A percentile compares a stretch with the other conserved stretches of the same genome.
These are phyloP conservation scores for Trichoderma polysporum DNA, from an alignment of 2,329 filamentous ascomycete genomes.

Conservation along the genomic window DNA sequence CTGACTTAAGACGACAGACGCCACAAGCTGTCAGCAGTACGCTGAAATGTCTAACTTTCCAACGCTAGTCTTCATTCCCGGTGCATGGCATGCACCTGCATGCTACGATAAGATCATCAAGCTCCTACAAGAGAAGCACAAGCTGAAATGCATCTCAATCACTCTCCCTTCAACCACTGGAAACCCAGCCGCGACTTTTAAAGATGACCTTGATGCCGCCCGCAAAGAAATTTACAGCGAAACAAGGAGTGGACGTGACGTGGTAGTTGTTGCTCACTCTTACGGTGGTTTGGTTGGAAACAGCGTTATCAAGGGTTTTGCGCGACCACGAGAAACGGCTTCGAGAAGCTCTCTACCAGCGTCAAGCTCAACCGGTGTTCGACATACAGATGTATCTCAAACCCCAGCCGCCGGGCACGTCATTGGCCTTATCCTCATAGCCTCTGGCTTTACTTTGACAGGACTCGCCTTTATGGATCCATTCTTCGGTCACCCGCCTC, in stretches of 20 bases:
- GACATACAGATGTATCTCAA: background rate
- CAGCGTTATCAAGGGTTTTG: conserved; percentile 1
- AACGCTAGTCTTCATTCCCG: conserved; percentile 2
- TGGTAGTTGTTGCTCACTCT: background rate
- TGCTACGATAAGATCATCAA: background rate
- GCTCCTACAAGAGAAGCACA: background rate
- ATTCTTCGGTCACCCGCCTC: background rate
- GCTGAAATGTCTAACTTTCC: background rate
- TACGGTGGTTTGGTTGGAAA: conserved; percentile 3
- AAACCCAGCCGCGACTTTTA: background rate
- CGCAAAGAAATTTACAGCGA: background rate
- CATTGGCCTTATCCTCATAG: conserved; percentile 3
- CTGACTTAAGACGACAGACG: background rate
- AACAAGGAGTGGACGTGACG: background rate
- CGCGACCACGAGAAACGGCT: background rate
- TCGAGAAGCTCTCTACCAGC: too few relatives aligned
- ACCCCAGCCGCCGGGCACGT: background rate
- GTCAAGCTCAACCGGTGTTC: background rate
- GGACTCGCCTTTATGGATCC: conserved; percentile 5
- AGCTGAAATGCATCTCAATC: background rate
- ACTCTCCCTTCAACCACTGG: background rate
- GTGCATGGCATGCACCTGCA: background rate
- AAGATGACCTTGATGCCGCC: background rate
- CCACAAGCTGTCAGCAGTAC: background rate
- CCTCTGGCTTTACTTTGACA: background rate